A percentile compares a stretch with the other conserved stretches of the same genome.
Evolutionary conservation across 2,329 filamentous ascomycete species (phyloP).

Genomic region (Penicillium sp.): DNA sequence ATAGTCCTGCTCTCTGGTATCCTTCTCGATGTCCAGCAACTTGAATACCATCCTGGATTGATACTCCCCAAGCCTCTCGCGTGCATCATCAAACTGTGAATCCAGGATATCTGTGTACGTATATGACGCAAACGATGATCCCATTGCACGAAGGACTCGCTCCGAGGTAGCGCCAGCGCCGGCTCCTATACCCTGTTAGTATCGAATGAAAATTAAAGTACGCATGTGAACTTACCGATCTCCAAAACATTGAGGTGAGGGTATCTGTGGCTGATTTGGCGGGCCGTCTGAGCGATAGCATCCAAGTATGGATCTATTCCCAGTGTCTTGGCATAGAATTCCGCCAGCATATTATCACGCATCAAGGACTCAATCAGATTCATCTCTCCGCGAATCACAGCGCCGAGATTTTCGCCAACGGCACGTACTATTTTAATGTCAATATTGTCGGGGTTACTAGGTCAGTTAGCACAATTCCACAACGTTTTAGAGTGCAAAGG

Average conservation of each 20-base stretch:
- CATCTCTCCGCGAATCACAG: constrained; percentile 33
- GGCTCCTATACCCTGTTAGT: constrained; percentile 12
- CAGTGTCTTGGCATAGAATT: constrained; percentile 32
- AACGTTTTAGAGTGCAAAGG: no score
- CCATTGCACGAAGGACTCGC: constrained; percentile 10
- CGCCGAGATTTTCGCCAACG: constrained; percentile 35
- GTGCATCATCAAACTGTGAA: constrained; percentile 42
- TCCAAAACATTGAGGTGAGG: constrained; percentile 47
- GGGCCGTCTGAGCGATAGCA: constrained; percentile 29
- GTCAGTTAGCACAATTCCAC: constrained; percentile 1
- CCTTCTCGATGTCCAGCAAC: constrained; percentile 35
- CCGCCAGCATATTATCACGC: constrained; percentile 34
- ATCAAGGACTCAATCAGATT: constrained; percentile 41
- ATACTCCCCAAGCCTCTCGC: constrained; percentile 28
- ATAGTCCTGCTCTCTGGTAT: constrained; percentile 36
- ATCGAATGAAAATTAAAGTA: neutral
- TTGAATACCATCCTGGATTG: constrained; percentile 34
- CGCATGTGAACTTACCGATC: constrained; percentile 21
- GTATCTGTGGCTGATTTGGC: constrained; percentile 39
- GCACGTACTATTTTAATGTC: constrained; percentile 13
- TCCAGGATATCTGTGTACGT: constrained; percentile 48
- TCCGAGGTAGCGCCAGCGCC: constrained; percentile 16
- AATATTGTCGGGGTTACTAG: constrained; percentile 8
- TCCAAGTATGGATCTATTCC: constrained; percentile 23
- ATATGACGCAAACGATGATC: constrained; percentile 37